Base-by-base conservation (phyloP, 163 green algal species). In the Volvox carteri region DNA sequence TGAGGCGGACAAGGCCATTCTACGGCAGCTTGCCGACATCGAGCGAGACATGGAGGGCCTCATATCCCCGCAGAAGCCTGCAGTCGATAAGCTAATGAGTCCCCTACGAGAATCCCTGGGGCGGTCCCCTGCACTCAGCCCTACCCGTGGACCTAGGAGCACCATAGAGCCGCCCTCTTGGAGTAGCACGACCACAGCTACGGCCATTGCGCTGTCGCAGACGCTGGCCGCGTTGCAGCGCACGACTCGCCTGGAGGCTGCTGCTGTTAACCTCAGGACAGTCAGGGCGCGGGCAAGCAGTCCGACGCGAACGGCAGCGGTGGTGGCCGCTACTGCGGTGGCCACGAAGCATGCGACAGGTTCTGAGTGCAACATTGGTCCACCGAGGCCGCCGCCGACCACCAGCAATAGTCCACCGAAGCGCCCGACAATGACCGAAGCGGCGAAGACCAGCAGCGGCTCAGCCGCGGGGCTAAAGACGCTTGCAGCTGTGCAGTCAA, bases 11-110 rank as follows among this genome's bases (percentile, higher is more conserved):
- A 44, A 11, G 2, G 44, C 44, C 1, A 16, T 87, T 39, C 46
- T 87, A 2, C 65, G 65, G n/a, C 81, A 79, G 46, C 81, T 87
- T 46, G 44, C 81, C 81, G 75, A 73, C 46, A 37, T 79, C 16
- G 30, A 87, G 81, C 65, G 81, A 25, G 81, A 87, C 21, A 25
- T 87, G 81, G 81, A 87, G 6, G 44, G 44, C 11, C 52, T 87
- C 1, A 44, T 44, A 9, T 12, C 11, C 62, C 21, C 19, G 80
- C 9, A 14, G 44, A 0, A 68, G 28, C 33, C 54, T 48, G n/a
- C 35, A 48, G 1, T 4, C 37, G 44, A 9, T 42, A 70, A n/a
- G 39, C 1, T 41, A 37, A 1, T 4, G 41, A 23, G 41, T 18
- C 35, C 41, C 14, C 50, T 30, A 23, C 50, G 11, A n/a, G 21